Percentiles rank a stretch among this genome's conserved stretches.
phyloP scores from a whole-genome alignment of 208 protist genomes.

The Trypanosoma mega region DNA sequence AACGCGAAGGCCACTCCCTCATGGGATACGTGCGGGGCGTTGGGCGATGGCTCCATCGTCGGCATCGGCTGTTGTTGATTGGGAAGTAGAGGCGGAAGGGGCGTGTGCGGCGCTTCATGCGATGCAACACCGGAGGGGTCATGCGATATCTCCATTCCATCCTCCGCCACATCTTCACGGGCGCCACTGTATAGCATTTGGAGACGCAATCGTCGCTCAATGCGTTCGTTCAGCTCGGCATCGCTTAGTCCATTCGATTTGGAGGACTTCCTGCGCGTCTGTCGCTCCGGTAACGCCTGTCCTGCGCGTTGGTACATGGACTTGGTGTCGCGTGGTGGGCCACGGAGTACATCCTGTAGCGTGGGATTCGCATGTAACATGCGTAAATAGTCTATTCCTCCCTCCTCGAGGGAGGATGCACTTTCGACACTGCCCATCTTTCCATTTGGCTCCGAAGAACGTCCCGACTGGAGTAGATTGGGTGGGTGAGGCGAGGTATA shows the following conservation, averaged over 20 bases:
- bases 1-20: no score
- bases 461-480: no score
- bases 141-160: no score
- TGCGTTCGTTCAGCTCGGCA: constrained; percentile 15
- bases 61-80: no score
- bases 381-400: background rate
- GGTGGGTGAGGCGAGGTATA: no score
- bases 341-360: constrained; percentile 25
- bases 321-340: constrained; percentile 28
- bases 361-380: constrained; percentile 9
- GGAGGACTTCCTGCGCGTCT: constrained; percentile 1
- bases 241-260: constrained; percentile 7
- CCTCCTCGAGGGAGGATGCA: background rate
- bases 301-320: constrained; percentile 23
- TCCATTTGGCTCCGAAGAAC: background rate
- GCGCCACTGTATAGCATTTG: constrained; percentile 40
- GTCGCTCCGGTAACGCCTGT: constrained; percentile 20
- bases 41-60: no score
- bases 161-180: background rate
- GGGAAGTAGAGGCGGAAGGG: no score
- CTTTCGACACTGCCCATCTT: background rate
- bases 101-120: no score
- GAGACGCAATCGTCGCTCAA: constrained; percentile 34
- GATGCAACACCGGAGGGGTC: no score
- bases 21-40: no score